Conservation (phyloP, 306 rosid genomes). For the Biancaea sappan region DNA sequence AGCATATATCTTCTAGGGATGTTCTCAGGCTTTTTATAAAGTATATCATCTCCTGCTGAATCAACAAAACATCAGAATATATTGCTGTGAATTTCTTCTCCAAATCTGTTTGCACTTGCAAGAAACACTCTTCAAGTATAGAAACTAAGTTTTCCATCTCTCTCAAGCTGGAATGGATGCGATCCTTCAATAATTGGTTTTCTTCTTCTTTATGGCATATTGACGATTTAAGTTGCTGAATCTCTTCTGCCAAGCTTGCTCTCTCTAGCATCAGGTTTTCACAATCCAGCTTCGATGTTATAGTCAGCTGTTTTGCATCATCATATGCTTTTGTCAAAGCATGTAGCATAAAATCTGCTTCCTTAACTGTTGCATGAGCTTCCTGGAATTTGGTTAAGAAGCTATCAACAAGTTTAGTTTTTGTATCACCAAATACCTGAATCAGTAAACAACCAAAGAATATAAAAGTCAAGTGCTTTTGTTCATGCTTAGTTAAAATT, state of each 20-base stretch:
- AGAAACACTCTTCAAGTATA: slow-evolving; percentile 60
- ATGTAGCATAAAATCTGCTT: slow-evolving; percentile 79
- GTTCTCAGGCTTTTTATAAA: slow-evolving; percentile 52
- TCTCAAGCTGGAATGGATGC: slow-evolving; percentile 49
- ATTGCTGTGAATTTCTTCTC: slow-evolving; percentile 54
- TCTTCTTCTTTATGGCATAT: slow-evolving; percentile 59
- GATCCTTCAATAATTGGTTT: slow-evolving; percentile 54
- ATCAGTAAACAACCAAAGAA: slow-evolving; percentile 27
- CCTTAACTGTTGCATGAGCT: slow-evolving; percentile 68
- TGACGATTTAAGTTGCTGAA: slow-evolving; percentile 60
- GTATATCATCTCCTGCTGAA: slow-evolving; percentile 52
- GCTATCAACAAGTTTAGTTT: slow-evolving; percentile 39
- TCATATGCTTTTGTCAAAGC: slow-evolving; percentile 81
- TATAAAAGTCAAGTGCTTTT: slow-evolving; percentile 31
- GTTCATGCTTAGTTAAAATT: slow-evolving; percentile 17
- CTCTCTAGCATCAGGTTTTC: slow-evolving; percentile 64
- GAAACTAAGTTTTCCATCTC: slow-evolving; percentile 64
- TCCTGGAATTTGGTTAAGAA: slow-evolving; percentile 73
- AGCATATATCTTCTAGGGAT: slow-evolving; percentile 59
- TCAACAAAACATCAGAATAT: slow-evolving; percentile 50
- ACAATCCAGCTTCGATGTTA: slow-evolving; percentile 66
- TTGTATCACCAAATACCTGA: slow-evolving; percentile 53
- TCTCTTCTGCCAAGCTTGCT: slow-evolving; percentile 64
- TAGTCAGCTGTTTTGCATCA: slow-evolving; percentile 66
- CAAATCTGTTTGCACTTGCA: slow-evolving; percentile 64